Conservation (phyloP, 768 basidiomycete genomes). For the Lactarius deliciosus region DNA sequence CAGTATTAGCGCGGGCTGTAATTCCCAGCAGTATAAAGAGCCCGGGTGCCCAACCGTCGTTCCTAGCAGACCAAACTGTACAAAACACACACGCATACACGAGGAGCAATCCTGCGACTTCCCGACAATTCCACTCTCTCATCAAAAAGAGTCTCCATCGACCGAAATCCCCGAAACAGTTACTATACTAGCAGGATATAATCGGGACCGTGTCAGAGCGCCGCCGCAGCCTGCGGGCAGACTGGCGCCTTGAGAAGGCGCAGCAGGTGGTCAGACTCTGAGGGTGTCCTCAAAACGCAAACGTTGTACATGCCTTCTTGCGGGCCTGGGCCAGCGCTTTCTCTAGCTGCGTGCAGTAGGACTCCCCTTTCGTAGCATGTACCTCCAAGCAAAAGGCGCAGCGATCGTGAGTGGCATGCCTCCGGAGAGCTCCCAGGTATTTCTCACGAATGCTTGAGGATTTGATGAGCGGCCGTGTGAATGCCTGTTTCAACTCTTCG, state of each 20-base stretch:
- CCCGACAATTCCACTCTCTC: neutral
- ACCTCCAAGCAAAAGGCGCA: neutral
- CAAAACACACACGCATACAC: neutral
- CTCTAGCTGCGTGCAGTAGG: neutral
- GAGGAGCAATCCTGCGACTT: too few relatives aligned
- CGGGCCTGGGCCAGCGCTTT: neutral
- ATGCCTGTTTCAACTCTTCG: neutral
- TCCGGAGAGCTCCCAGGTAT: neutral
- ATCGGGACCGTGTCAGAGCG: too few relatives aligned
- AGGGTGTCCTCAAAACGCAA: neutral
- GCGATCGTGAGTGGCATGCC: neutral
- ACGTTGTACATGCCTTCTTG: neutral
- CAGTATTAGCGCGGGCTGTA: too few relatives aligned
- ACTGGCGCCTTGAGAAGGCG: neutral
- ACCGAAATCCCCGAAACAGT: neutral
- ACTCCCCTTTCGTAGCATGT: neutral
- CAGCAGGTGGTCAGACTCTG: neutral
- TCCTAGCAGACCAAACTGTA: too few relatives aligned
- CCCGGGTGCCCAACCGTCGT: too few relatives aligned
- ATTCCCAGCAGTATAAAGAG: too few relatives aligned
- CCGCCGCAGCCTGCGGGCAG: too few relatives aligned
- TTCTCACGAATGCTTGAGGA: neutral
- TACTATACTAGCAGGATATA: too few relatives aligned
- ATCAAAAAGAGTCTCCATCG: neutral
- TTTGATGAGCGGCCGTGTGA: neutral